These are phyloP conservation scores for Cubamyces lactineus DNA, from an alignment of 768 basidiomycete genomes.

Conservation along the genomic window DNA sequence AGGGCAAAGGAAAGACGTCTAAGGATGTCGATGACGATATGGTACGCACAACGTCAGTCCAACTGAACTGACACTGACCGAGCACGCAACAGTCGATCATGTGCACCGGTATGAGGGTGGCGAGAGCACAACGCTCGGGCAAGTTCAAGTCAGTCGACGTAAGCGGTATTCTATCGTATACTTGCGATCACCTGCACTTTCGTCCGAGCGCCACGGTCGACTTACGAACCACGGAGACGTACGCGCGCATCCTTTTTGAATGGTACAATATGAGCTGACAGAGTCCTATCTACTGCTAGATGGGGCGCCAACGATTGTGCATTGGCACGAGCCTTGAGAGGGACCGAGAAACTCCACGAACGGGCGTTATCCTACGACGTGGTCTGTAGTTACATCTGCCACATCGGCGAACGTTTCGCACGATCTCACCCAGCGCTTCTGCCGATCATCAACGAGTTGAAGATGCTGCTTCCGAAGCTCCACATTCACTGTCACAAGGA, in stretches of 20 bases:
- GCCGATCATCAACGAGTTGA: background rate
- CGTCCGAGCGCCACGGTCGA: background rate
- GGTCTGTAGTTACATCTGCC: slow-evolving; percentile 23
- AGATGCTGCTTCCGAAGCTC: slow-evolving; percentile 10
- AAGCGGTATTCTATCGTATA: background rate
- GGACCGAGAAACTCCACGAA: background rate
- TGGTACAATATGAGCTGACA: too few species aligned
- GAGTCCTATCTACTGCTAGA: too few species aligned
- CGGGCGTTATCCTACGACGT: background rate
- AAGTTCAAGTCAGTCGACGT: background rate
- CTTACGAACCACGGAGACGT: background rate
- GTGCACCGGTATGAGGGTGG: background rate
- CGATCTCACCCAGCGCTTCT: background rate
- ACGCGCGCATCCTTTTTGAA: background rate
- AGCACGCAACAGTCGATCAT: too few species aligned
- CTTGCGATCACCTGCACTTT: background rate
- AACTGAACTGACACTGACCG: too few species aligned
- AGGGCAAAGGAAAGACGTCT: too few species aligned
- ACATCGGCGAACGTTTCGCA: slow-evolving; percentile 8
- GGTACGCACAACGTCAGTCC: too few species aligned
- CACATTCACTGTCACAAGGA: slow-evolving; percentile 24
- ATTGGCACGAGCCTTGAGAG: too few species aligned
- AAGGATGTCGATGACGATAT: too few species aligned
- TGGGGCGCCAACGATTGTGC: too few species aligned
- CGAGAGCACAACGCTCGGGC: background rate